Conservation (phyloP, 257 asterid species). For the Rauvolfia tetraphylla region DNA sequence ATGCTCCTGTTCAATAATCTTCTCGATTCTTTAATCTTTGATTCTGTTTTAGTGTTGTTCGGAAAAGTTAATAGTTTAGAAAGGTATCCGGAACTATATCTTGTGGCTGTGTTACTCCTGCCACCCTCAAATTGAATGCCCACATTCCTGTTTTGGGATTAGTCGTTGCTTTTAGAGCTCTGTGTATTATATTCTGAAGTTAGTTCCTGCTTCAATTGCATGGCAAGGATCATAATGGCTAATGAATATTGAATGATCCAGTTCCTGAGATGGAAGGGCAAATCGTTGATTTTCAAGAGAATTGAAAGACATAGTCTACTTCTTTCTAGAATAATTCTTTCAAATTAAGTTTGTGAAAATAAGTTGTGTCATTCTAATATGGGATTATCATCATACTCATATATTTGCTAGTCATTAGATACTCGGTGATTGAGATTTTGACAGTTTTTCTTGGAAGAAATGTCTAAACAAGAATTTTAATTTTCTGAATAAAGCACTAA, state of each 20-base stretch:
- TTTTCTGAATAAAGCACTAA: neutral
- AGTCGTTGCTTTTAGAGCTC: neutral
- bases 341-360: no score
- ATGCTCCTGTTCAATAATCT: neutral
- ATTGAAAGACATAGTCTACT: neutral
- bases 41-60: neutral
- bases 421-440: neutral
- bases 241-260: neutral
- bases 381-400: neutral
- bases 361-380: neutral
- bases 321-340: neutral
- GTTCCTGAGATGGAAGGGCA: neutral
- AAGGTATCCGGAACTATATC: neutral
- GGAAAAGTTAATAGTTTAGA: neutral
- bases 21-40: neutral
- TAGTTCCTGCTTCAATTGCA: neutral
- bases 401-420: neutral
- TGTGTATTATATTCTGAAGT: neutral
- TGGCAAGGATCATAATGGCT: neutral
- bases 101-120: no score
- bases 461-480: neutral
- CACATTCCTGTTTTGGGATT: no score
- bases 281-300: neutral
- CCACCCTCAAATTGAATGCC: no score
- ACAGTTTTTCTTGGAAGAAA: neutral